Evolutionary conservation across 306 rosid genomes (phyloP), one percentile per base, ranked within the genome.

Genomic region (Parietaria judaica): DNA sequence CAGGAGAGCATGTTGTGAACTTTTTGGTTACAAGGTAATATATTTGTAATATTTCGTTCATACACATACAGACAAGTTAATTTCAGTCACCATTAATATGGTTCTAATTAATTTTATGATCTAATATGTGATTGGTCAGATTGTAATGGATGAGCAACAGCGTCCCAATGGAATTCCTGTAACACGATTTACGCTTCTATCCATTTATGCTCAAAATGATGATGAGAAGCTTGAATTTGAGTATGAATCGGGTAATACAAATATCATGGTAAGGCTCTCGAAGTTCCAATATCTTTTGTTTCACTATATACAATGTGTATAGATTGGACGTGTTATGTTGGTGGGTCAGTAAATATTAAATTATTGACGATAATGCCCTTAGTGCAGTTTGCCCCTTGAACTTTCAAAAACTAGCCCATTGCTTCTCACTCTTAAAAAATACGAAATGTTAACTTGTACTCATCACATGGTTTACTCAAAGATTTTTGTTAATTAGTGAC

Each of bases 1-100:
- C 80, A 81, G 96, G 67, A 86, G 95, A 74, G 98, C 95, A 52
- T 92, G 98, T 69, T 85, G 98, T n/a, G 95, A 92, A 79, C 90
- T 91, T 61, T 91, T 91, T 80, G 97, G 97, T 72, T 91, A 87
- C 82, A 91, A 91, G 97, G 94, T 86, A 82, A 15, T 7, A 64
- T 57, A 64, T 51, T 4, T 51, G 56, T 14, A 5, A 41, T 41
- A 5, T 41, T 41, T 41, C 45, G 3, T 41, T 41, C 45, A 41
- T 41, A 41, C 45, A 1, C 45, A 0, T 41, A 41, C 6, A 41
- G 3, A 1, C 45, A 41, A 0, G 9, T 41, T 41, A 41, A 41
- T 41, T 41, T 41, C 45, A 41, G 45, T 41, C 9, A 41, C 9
- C 45, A 8, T 5, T 41, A 41, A 41, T 5, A 41, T 8, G 1